A percentile compares a stretch with the other conserved stretches of the same genome.
Evolutionary conservation across 2,329 filamentous ascomycete genomes (phyloP).

Genomic region (Anisogramma anomala): DNA sequence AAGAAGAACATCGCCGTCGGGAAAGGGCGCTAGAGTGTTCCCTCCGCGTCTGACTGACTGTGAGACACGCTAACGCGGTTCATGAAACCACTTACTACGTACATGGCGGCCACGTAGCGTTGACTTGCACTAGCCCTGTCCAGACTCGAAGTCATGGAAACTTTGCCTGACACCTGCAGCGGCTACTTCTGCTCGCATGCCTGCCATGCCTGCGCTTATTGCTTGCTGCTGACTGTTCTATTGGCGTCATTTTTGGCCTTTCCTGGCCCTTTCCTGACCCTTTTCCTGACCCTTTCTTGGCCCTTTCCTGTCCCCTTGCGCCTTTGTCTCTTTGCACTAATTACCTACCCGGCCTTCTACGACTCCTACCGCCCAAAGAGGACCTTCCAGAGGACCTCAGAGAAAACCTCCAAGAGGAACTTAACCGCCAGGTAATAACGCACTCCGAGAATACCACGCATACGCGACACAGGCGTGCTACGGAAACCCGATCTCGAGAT

Average conservation of each 20-base stretch:
- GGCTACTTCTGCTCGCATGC: no score
- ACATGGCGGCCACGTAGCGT: no score
- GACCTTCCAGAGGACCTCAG: neutral
- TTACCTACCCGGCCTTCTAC: conserved; percentile 4
- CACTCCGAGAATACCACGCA: conserved; percentile 2
- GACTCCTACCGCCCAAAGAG: neutral
- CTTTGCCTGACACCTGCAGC: conserved; percentile 1
- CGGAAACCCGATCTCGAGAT: conserved; percentile 3
- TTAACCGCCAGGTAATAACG: neutral
- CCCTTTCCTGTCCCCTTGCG: neutral
- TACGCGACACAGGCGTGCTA: conserved; percentile 9
- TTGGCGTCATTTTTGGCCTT: no score
- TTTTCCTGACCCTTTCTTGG: conserved; percentile 1
- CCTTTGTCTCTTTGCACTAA: neutral
- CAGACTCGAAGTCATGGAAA: neutral
- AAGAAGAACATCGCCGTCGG: no score
- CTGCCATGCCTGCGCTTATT: no score
- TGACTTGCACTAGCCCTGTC: neutral
- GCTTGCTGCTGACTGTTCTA: no score
- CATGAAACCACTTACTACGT: no score
- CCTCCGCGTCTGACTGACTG: no score
- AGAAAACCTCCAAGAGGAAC: neutral
- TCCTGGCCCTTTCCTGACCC: no score
- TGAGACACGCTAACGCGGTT: no score
- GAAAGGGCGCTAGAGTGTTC: no score